phyloP scores from a whole-genome alignment of 495 filamentous ascomycete species.

The Xylaria palmicola region DNA sequence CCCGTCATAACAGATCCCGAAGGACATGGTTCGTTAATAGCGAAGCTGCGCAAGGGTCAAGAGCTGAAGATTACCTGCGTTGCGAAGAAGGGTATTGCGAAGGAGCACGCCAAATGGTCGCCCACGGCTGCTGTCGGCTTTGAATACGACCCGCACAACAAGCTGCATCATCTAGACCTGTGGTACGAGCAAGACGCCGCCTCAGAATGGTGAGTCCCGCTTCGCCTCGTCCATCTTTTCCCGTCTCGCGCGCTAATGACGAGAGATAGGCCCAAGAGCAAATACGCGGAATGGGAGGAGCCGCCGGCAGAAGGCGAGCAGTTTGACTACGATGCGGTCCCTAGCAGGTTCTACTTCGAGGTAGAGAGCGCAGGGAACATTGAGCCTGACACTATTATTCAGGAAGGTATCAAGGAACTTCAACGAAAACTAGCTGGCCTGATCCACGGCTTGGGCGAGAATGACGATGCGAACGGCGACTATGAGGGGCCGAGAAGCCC shows the following conservation, averaged over 20 bases:
- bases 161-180: constrained; percentile 79
- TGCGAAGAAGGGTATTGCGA: constrained; percentile 97
- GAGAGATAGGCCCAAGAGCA: constrained; percentile 69
- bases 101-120: constrained; percentile 98
- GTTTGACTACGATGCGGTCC: constrained; percentile 88
- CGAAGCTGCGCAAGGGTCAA: constrained; percentile 84
- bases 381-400: constrained; percentile 81
- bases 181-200: constrained; percentile 89
- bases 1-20: constrained; percentile 86
- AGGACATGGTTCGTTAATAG: constrained; percentile 75
- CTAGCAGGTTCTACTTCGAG: constrained; percentile 84
- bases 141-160: constrained; percentile 97
- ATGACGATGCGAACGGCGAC: constrained; percentile 53
- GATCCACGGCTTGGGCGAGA: constrained; percentile 68
- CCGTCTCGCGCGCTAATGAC: constrained; percentile 1
- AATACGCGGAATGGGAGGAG: constrained; percentile 86
- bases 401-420: constrained; percentile 83
- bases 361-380: constrained; percentile 87
- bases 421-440: constrained; percentile 85
- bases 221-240: background rate
- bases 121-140: constrained; percentile 90
- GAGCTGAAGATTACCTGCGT: constrained; percentile 86
- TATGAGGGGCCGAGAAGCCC: constrained; percentile 62
- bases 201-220: constrained; percentile 77
- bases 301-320: constrained; percentile 74